Percentiles rank a stretch among this genome's conserved stretches.
Evolutionary conservation across 2,329 filamentous ascomycete genomes (phyloP).

Genomic region (Colletotrichum cordylinicola): DNA sequence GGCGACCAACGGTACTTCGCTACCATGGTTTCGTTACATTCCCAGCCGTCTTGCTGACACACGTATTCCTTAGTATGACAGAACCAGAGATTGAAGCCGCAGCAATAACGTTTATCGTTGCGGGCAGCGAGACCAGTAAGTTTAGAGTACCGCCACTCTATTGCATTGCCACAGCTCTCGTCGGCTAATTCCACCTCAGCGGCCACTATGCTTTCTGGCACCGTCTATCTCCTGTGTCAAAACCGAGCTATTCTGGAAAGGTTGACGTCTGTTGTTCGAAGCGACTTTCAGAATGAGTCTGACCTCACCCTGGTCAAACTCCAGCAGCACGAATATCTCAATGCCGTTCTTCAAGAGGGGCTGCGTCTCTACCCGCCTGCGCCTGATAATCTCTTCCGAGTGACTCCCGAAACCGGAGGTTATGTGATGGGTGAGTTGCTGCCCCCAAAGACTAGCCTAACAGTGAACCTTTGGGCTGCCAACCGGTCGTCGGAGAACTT

Average conservation of each 20-base stretch:
- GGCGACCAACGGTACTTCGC: background rate
- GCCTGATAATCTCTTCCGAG: background rate
- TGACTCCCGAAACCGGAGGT: background rate
- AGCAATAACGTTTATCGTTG: background rate
- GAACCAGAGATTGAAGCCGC: background rate
- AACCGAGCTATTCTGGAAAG: background rate
- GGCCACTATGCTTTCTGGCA: background rate
- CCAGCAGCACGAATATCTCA: background rate
- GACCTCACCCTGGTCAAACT: background rate
- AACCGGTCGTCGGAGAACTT: background rate
- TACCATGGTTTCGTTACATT: background rate
- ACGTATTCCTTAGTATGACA: background rate
- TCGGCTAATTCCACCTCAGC: background rate
- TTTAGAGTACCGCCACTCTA: background rate
- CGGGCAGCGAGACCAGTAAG: background rate
- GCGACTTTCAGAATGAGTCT: rapidly evolving
- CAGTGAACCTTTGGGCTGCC: background rate
- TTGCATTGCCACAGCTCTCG: no score
- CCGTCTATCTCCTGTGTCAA: background rate
- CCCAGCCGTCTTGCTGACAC: background rate
- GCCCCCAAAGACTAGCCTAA: background rate
- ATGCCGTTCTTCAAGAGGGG: background rate
- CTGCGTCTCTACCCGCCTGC: background rate
- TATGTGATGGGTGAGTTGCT: background rate
- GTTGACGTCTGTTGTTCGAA: background rate